A percentile compares a stretch with the other conserved stretches of the same genome.
Conservation (phyloP, 225 moss, liverwort and hornwort species). For the Pleurozium schreberi region DNA sequence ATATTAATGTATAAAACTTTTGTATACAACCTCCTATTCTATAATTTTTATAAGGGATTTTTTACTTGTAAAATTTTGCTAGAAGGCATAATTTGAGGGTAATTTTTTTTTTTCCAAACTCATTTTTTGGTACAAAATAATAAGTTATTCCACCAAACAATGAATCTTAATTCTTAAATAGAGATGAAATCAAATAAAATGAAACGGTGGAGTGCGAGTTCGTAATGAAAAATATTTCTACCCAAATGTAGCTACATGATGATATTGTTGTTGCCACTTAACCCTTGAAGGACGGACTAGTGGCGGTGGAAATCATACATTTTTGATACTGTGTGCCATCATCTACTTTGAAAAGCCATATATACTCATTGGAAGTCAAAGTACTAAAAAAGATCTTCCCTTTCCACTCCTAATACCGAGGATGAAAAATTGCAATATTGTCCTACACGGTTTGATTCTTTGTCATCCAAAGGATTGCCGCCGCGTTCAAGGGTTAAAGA, state of each 20-base stretch:
- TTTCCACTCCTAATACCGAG: no score
- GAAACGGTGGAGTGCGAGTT: fast-evolving
- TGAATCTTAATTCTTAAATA: not conserved
- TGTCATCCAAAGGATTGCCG: no score
- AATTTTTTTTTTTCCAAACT: not conserved
- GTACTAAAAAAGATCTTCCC: no score
- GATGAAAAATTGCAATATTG: no score
- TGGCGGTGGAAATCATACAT: no score
- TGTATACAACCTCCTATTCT: not conserved
- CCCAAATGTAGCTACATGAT: no score
- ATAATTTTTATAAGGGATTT: not conserved
- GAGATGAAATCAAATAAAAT: not conserved
- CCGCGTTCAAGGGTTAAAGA: no score
- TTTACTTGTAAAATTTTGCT: not conserved
- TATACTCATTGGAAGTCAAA: no score
- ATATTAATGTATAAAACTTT: not conserved
- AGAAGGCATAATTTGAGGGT: not conserved
- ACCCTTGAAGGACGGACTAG: no score
- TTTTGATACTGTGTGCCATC: no score
- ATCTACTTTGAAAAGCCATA: no score
- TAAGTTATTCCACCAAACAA: not conserved
- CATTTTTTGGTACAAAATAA: not conserved
- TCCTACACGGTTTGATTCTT: no score
- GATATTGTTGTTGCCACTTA: not conserved
- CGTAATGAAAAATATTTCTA: not conserved